phyloP scores from a whole-genome alignment of 2,329 filamentous ascomycete species.

The Mycocentrospora acerina region DNA sequence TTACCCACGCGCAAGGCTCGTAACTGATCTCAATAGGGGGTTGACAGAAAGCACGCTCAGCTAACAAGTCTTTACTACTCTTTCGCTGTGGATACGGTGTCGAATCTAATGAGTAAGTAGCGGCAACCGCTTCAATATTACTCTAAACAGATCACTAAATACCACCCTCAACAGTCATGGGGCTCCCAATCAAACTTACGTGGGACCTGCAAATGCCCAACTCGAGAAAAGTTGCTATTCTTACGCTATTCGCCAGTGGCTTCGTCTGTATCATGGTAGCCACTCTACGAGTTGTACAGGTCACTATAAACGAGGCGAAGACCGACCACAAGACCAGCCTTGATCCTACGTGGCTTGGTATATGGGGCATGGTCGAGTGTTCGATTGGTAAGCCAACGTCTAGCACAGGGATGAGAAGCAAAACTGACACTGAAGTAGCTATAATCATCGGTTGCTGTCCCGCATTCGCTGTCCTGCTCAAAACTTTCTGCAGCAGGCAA shows the following conservation, averaged over 20 bases:
- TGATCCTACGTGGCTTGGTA: slow-evolving; percentile 33
- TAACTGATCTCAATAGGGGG: too few species aligned
- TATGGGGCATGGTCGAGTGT: slow-evolving; percentile 39
- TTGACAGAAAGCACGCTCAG: slow-evolving; percentile 17
- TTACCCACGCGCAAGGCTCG: not conserved
- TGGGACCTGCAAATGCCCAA: slow-evolving; percentile 36
- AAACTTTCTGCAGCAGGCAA: not conserved
- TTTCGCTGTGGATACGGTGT: slow-evolving; percentile 29
- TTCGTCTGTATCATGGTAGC: slow-evolving; percentile 15
- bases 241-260: slow-evolving; percentile 15
- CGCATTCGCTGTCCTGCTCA: not conserved
- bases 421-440: not conserved
- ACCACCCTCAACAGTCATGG: slow-evolving; percentile 24
- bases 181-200: slow-evolving; percentile 35
- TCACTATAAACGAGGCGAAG: slow-evolving; percentile 27
- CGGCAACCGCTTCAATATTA: not conserved
- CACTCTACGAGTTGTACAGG: slow-evolving; percentile 27
- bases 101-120: slow-evolving; percentile 31
- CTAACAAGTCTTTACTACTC: slow-evolving; percentile 21
- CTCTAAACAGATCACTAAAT: not conserved
- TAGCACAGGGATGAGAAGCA: not conserved
- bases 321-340: slow-evolving; percentile 15
- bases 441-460: slow-evolving; percentile 4
- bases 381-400: slow-evolving; percentile 21
- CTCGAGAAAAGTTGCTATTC: slow-evolving; percentile 33